A percentile compares a stretch with the other conserved stretches of the same genome.
These are phyloP conservation scores for Fomitopsis pinicola DNA, from an alignment of 1,284 basidiomycete species.

Conservation along the genomic window DNA sequence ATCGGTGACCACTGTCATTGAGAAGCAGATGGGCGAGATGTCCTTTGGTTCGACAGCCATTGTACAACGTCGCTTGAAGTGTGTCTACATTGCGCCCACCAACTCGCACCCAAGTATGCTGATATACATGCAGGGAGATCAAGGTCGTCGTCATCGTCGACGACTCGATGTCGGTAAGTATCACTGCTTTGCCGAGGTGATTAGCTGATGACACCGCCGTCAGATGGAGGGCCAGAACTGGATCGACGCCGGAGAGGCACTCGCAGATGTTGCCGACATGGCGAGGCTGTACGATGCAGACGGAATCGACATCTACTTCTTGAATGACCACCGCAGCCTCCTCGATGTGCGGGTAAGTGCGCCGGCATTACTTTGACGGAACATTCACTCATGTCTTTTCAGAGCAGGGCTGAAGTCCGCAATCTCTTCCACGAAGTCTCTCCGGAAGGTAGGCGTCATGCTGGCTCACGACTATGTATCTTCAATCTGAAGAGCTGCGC, in stretches of 20 bases:
- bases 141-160: conserved; percentile 1
- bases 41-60: neutral
- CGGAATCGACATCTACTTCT: conserved; percentile 42
- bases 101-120: neutral
- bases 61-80: neutral
- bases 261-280: conserved; percentile 39
- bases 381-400: neutral
- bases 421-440: neutral
- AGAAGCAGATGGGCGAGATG: neutral
- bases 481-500: no score
- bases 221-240: conserved; percentile 39
- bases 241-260: conserved; percentile 35
- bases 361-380: no score
- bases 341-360: neutral
- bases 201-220: neutral
- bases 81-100: neutral
- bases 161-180: conserved; percentile 2
- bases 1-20: neutral
- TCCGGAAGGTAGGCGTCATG: neutral
- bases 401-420: neutral
- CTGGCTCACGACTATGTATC: neutral
- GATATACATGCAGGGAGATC: neutral
- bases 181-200: neutral
- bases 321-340: conserved; percentile 27
- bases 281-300: conserved; percentile 34